phyloP scores from a whole-genome alignment of 2,329 filamentous ascomycete species.

The Massarina eburnea region DNA sequence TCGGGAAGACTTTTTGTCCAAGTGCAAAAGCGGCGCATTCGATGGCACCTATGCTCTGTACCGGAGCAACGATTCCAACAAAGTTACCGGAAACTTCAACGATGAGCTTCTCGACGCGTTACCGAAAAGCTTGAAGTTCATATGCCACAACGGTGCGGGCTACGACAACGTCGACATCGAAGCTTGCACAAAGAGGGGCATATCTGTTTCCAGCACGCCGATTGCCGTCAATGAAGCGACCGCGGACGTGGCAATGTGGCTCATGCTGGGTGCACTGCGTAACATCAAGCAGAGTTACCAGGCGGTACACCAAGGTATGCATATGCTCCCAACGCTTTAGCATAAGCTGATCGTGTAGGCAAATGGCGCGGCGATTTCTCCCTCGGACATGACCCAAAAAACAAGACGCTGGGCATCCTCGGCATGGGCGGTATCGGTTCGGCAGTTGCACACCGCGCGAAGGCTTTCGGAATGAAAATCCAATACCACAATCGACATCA shows the following conservation, averaged over 20 bases:
- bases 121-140: constrained; percentile 47
- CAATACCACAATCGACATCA: constrained; percentile 59
- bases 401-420: constrained; percentile 58
- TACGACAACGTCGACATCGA: constrained; percentile 63
- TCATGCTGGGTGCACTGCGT: constrained; percentile 56
- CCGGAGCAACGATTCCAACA: constrained; percentile 60
- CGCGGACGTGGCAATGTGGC: constrained; percentile 53
- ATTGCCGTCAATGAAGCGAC: constrained; percentile 56
- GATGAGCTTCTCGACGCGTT: constrained; percentile 46
- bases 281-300: constrained; percentile 51
- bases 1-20: constrained; percentile 58
- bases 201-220: constrained; percentile 50
- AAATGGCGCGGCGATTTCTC: constrained; percentile 50
- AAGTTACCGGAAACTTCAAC: constrained; percentile 51
- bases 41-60: constrained; percentile 60
- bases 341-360: constrained; percentile 23
- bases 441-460: constrained; percentile 51
- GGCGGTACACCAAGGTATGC: constrained; percentile 47
- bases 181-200: constrained; percentile 52
- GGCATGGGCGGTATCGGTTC: constrained; percentile 64
- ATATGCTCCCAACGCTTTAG: constrained; percentile 4
- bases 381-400: constrained; percentile 56
- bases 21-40: constrained; percentile 57
- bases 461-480: constrained; percentile 59
- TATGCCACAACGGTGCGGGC: constrained; percentile 56